Evolutionary conservation across 2,329 filamentous ascomycete species (phyloP), one percentile per base, ranked within the genome.

Genomic region (Epichloe scottii): DNA sequence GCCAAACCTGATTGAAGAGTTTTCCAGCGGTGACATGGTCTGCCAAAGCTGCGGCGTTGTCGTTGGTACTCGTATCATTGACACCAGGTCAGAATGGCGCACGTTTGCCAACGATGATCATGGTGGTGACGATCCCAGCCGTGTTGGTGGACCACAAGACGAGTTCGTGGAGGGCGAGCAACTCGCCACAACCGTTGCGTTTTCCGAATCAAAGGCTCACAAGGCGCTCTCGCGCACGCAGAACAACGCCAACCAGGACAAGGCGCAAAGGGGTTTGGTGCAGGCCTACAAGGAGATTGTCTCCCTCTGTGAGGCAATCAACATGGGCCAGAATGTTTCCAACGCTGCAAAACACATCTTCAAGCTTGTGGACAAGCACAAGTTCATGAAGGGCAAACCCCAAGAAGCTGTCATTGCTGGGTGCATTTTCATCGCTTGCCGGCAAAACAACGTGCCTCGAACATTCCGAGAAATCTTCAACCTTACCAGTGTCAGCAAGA

Each of bases 81-180:
- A 98, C 65, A 94, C 88, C 54, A 86, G 94, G 55, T 95, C 89
- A 46, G 93, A 98, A 72, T 98, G 93, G 93, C 88, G 93, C 65
- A 98, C 93, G 1, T 98, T 98, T 71, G 89, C 90, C 64, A 97
- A 97, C 66, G 93, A 98, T 63, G 94, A 98, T 66, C 89, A 95
- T 67, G 89, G 88, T 62, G 90, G 87, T 63, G 94, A 97, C 60
- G 93, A 98, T 59, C 93, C 94, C 4, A 96, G 89, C 53, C 93
- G 93, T 89, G 91, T 98, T 57, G 93, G 93, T 73, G 93, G 97
- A 60, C 87, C 86, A 5, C 84, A 85, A 54, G 96, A 97, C 63
- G 85, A 88, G 50, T 82, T 98, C 42, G 78, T 95, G 52, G 89
- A 95, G 62, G 90, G 89, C 51, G 85, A 89, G 57, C 89, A 95